Conservation (phyloP, 495 filamentous ascomycete genomes). For the Wilcoxina mikolae region DNA sequence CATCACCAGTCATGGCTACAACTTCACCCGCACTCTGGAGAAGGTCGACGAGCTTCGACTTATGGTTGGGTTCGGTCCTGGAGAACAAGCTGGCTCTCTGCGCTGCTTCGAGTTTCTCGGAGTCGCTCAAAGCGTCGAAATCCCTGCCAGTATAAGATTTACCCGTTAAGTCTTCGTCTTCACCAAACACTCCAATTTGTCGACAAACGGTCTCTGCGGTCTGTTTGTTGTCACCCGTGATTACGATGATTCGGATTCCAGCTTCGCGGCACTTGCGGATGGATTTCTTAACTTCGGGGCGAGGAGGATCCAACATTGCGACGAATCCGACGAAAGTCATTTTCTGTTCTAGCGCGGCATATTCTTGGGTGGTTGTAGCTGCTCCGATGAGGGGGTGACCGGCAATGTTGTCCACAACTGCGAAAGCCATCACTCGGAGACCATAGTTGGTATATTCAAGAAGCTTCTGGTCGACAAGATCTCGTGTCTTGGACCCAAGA, state of each 20-base stretch:
- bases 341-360: constrained; percentile 72
- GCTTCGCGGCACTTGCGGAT: constrained; percentile 81
- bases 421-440: constrained; percentile 88
- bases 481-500: constrained; percentile 48
- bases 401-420: constrained; percentile 56
- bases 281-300: constrained; percentile 75
- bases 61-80: constrained; percentile 89
- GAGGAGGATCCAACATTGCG: constrained; percentile 94
- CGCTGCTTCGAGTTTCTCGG: constrained; percentile 66
- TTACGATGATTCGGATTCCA: constrained; percentile 92
- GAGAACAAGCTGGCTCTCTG: constrained; percentile 85
- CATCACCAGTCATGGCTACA: constrained; percentile 98
- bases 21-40: constrained; percentile 87
- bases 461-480: constrained; percentile 59
- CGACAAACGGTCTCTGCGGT: constrained; percentile 96
- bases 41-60: constrained; percentile 89
- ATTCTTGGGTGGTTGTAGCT: constrained; percentile 71
- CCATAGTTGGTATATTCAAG: constrained; percentile 82
- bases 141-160: constrained; percentile 94
- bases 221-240: constrained; percentile 94
- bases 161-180: constrained; percentile 65
- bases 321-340: constrained; percentile 90
- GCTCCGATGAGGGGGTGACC: constrained; percentile 52
- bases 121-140: constrained; percentile 71
- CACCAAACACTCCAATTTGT: constrained; percentile 84